phyloP scores from a whole-genome alignment of 2,329 filamentous ascomycete species.

The Arthrobotrys conoides region DNA sequence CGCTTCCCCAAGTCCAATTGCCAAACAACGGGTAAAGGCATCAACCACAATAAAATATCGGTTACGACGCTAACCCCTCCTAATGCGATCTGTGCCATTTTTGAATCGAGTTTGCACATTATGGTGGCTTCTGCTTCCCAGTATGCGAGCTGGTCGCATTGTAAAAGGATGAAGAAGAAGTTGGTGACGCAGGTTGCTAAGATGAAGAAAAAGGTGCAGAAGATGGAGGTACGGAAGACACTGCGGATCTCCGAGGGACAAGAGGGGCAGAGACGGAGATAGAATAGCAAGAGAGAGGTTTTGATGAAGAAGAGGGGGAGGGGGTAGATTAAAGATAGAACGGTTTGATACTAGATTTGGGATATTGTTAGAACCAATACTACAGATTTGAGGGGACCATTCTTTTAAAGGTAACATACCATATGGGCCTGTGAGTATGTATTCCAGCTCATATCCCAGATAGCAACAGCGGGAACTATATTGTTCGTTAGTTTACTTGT shows the following conservation, averaged over 20 bases:
- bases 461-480: constrained; percentile 37
- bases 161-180: constrained; percentile 46
- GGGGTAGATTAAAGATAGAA: constrained; percentile 45
- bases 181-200: constrained; percentile 38
- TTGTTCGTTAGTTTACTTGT: neutral
- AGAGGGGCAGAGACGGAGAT: constrained; percentile 50
- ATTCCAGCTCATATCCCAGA: constrained; percentile 58
- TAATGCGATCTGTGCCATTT: constrained; percentile 42
- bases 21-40: constrained; percentile 55
- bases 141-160: constrained; percentile 53
- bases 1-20: constrained; percentile 36
- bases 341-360: constrained; percentile 46
- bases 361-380: too few relatives aligned
- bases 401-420: too few relatives aligned
- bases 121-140: constrained; percentile 45
- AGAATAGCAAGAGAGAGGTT: constrained; percentile 46
- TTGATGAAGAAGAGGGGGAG: constrained; percentile 54
- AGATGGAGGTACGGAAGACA: constrained; percentile 53
- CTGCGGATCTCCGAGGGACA: constrained; percentile 55
- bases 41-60: constrained; percentile 52
- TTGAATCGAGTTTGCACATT: constrained; percentile 40
- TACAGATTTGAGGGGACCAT: too few relatives aligned
- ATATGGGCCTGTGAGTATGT: constrained; percentile 42
- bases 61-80: constrained; percentile 48
- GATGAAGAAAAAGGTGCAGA: constrained; percentile 57